phyloP scores from a whole-genome alignment of 495 filamentous ascomycete species.

The Aspergillus mulundensis region DNA sequence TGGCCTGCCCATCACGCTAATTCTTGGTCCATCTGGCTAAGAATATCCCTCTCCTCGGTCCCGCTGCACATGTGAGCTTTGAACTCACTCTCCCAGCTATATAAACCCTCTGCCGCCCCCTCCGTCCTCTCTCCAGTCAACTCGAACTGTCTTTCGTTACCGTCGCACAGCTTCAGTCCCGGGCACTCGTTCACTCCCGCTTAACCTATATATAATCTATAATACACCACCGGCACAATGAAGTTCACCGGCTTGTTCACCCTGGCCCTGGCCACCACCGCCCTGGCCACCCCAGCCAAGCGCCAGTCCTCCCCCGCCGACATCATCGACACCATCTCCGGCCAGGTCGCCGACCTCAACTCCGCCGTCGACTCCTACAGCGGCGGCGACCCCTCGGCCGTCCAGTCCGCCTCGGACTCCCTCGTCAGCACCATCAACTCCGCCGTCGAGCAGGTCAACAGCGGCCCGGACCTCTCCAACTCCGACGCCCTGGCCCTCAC shows the following conservation, averaged over 20 bases:
- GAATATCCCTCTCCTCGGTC: constrained; percentile 16
- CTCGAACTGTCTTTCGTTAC: constrained; percentile 14
- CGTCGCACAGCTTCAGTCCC: constrained; percentile 8
- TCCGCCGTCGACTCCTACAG: constrained; percentile 31
- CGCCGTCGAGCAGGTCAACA: constrained; percentile 25
- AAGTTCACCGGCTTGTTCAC: constrained; percentile 37
- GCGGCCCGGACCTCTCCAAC: constrained; percentile 20
- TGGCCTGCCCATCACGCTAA: neutral
- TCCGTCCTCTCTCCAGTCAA: constrained; percentile 4
- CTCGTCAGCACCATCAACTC: constrained; percentile 31
- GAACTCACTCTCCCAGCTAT: constrained; percentile 10
- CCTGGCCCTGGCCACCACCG: constrained; percentile 24
- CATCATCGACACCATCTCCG: constrained; percentile 29
- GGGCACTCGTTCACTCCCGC: constrained; percentile 20
- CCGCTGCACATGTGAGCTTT: constrained; percentile 20
- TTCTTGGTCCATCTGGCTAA: constrained; percentile 11
- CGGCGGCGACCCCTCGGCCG: constrained; percentile 24
- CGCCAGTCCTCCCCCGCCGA: constrained; percentile 25
- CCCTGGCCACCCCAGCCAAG: constrained; percentile 26
- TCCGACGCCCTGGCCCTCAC: constrained; percentile 32
- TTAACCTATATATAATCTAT: constrained; percentile 7
- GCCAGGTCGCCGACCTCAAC: constrained; percentile 31
- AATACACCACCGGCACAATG: constrained; percentile 28
- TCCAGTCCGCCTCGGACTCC: constrained; percentile 30
- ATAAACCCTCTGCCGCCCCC: constrained; percentile 8